phyloP scores from a whole-genome alignment of 1,284 basidiomycete genomes.

The Tilletia setariae region DNA sequence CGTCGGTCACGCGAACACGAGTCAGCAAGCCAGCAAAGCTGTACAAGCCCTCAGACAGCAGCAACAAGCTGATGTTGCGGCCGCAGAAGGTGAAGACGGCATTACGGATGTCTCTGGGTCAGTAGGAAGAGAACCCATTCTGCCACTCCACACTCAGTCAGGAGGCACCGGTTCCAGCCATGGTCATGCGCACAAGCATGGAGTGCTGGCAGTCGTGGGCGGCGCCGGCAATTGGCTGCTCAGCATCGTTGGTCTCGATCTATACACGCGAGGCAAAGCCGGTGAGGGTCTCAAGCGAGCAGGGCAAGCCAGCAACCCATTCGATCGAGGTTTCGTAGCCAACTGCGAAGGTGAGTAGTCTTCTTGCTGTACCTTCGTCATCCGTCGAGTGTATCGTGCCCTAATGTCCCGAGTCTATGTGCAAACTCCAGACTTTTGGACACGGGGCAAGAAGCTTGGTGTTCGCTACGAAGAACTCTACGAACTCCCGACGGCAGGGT shows the following conservation, averaged over 20 bases:
- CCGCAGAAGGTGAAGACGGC: constrained; percentile 19
- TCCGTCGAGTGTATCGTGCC: not conserved
- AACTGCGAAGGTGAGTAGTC: constrained; percentile 65
- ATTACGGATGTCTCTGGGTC: not conserved
- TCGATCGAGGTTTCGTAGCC: constrained; percentile 74
- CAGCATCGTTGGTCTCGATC: constrained; percentile 83
- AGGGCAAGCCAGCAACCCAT: constrained; percentile 77
- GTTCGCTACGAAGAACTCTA: constrained; percentile 86
- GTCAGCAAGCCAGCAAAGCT: constrained; percentile 11
- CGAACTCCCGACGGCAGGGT: constrained; percentile 62
- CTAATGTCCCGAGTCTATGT: not conserved
- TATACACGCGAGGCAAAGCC: constrained; percentile 85
- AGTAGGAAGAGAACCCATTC: not conserved
- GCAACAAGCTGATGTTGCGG: constrained; percentile 7
- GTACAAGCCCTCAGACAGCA: constrained; percentile 5
- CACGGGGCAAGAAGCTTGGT: constrained; percentile 73
- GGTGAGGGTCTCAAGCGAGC: constrained; percentile 70
- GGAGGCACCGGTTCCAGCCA: not conserved
- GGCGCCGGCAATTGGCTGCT: constrained; percentile 65
- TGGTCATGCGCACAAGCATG: constrained; percentile 14
- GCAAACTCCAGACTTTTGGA: constrained; percentile 78
- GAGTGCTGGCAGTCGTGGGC: constrained; percentile 1
- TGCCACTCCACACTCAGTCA: not conserved
- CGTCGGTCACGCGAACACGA: not conserved
- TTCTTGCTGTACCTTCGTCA: not conserved